A percentile compares a stretch with the other conserved stretches of the same genome.
Conservation (phyloP, 768 basidiomycete species). For the Lentinula sp. region DNA sequence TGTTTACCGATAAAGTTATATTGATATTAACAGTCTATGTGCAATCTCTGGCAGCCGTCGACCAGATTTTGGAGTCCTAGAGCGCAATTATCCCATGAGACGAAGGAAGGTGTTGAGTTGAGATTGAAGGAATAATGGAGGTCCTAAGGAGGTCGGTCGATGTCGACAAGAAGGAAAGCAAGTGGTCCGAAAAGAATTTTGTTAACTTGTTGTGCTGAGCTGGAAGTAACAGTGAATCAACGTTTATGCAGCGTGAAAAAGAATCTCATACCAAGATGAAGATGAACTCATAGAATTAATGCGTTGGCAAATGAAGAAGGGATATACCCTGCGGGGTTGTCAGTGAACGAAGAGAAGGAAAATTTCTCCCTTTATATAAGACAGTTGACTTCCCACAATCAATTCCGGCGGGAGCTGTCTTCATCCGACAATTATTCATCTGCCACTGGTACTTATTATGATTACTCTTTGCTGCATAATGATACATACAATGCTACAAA, state of each 20-base stretch:
- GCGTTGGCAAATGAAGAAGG: constrained; percentile 15
- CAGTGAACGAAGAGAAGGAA: constrained; percentile 6
- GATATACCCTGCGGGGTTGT: constrained; percentile 10
- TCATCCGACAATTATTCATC: not conserved
- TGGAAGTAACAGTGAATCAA: constrained; percentile 14
- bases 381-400: constrained; percentile 8
- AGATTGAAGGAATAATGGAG: constrained; percentile 3
- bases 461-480: no score
- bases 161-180: constrained; percentile 53
- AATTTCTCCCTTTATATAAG: constrained; percentile 1
- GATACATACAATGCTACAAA: no score
- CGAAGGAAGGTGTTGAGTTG: constrained; percentile 7
- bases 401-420: not conserved
- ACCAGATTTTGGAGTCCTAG: constrained; percentile 30
- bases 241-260: constrained; percentile 7
- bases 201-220: constrained; percentile 42
- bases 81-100: constrained; percentile 38
- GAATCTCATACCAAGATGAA: constrained; percentile 25
- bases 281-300: constrained; percentile 44
- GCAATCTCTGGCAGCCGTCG: constrained; percentile 26
- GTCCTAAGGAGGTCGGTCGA: constrained; percentile 75
- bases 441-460: no score
- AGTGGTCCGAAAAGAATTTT: constrained; percentile 60
- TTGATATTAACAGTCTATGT: constrained; percentile 24
- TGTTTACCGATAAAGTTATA: constrained; percentile 8